A percentile compares a stretch with the other conserved stretches of the same genome.
Evolutionary conservation across 2,329 filamentous ascomycete genomes (phyloP).

Genomic region (Sporothrix dimorphospora): DNA sequence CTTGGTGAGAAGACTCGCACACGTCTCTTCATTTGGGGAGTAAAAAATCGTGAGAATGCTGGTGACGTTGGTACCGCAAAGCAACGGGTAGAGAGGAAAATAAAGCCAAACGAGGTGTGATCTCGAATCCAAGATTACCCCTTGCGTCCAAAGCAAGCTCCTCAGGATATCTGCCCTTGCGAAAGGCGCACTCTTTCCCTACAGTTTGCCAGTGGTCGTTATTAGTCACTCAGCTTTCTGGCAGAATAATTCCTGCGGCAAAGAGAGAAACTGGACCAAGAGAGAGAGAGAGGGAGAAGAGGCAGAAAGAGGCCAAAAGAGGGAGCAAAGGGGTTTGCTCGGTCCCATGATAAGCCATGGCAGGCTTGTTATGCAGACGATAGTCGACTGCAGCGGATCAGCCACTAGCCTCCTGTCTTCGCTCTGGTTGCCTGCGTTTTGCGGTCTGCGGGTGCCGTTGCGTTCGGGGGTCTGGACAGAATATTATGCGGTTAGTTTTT

Average conservation of each 20-base stretch:
- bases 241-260: not conserved
- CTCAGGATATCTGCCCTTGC: not conserved
- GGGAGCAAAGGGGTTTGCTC: not conserved
- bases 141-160: not conserved
- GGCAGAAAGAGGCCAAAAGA: not conserved
- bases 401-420: conserved; percentile 1
- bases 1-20: not conserved
- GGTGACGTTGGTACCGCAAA: no score
- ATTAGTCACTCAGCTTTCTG: conserved; percentile 20
- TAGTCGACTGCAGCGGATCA: conserved; percentile 16
- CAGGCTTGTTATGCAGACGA: conserved; percentile 18
- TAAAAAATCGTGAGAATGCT: no score
- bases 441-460: not conserved
- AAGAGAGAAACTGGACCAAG: not conserved
- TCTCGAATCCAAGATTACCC: not conserved
- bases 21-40: not conserved
- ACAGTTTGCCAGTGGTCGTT: not conserved
- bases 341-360: conserved; percentile 23
- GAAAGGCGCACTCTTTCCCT: not conserved
- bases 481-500: not conserved
- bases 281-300: not conserved
- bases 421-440: conserved; percentile 5
- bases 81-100: not conserved
- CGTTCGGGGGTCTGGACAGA: not conserved
- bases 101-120: not conserved